Base-by-base conservation (phyloP, 768 basidiomycete genomes). In the Agrocybe praecox region DNA sequence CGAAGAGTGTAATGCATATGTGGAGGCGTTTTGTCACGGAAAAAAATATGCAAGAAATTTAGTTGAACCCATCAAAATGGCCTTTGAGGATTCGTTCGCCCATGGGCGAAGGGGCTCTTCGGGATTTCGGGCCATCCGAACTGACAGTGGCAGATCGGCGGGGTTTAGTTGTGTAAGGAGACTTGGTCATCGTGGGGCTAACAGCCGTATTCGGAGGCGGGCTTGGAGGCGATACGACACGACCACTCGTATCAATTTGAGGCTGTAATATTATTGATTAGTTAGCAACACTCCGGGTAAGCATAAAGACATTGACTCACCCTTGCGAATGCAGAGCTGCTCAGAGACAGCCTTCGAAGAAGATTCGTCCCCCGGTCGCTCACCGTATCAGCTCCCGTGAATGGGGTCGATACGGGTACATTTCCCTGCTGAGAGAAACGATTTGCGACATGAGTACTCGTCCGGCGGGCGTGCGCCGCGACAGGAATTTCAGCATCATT, bases 61-160 rank as follows among this genome's bases (percentile, higher is more conserved):
- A 92, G 67, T 91, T 90, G 79, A 94, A 94, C 48, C 92, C 88
- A 67, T 94, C 92, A 63, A 94, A 94, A 65, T 94, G 92, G 9
- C 92, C 92, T 77, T 91, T 94, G 63, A 94, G 81, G 58, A 94
- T 93, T 56, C 92, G 80, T 73, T 94, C 92, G 60, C 92, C 93
- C 92, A 93, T 94, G 6, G 92, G 92, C 36, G 90, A 92, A 18
- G 91, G 92, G 2, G 89, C 90, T 58, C 85, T 77, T 53, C 82
- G 85, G 10, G 80, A 80, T 49, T 80, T 80, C n/a, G 70, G 57
- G 19, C 59, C 59, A 14, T 78, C 74, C 47, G 70, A 67, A 43
- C 79, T 80, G 52, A 87, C 67, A 18, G 87, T 88, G 4, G 87
- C 83, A n/a, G 87, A 81, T 18, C 89, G 86, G 55, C 78, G 80